Evolutionary conservation across 106 monocot species (phyloP).

Genomic region (Apostasia ramifera): DNA sequence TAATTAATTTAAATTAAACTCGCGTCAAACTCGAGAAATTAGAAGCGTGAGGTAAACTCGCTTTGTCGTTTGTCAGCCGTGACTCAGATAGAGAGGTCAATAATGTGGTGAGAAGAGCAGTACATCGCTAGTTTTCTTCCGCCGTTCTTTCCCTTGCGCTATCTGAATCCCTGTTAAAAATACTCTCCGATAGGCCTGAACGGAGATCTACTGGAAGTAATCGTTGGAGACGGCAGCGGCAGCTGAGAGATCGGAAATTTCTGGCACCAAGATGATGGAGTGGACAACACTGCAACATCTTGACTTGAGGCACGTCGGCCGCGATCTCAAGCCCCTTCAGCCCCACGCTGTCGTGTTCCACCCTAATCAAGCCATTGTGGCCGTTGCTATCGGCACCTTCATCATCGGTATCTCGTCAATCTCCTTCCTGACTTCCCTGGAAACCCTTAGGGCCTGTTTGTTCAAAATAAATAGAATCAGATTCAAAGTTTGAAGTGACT

Average conservation of each 20-base stretch:
- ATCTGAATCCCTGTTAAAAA: no score
- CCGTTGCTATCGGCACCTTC: conserved; percentile 78
- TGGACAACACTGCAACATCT: conserved; percentile 87
- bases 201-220: not conserved
- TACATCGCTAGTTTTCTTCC: no score
- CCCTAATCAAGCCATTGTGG: conserved; percentile 67
- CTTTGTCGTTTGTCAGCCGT: no score
- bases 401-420: conserved; percentile 47
- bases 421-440: not conserved
- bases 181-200: not conserved
- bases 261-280: conserved; percentile 33
- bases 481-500: no score
- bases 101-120: no score
- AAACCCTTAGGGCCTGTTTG: not conserved
- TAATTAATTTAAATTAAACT: no score
- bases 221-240: not conserved
- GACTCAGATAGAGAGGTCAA: no score
- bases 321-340: conserved; percentile 70
- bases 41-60: no score
- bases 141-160: no score
- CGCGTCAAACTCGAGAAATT: no score
- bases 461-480: no score
- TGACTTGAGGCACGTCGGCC: conserved; percentile 83
- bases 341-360: conserved; percentile 91
- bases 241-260: not conserved